Base-by-base conservation (phyloP, 192 early-diverging fungal species). In the Jimgerdemannia lactiflua region DNA sequence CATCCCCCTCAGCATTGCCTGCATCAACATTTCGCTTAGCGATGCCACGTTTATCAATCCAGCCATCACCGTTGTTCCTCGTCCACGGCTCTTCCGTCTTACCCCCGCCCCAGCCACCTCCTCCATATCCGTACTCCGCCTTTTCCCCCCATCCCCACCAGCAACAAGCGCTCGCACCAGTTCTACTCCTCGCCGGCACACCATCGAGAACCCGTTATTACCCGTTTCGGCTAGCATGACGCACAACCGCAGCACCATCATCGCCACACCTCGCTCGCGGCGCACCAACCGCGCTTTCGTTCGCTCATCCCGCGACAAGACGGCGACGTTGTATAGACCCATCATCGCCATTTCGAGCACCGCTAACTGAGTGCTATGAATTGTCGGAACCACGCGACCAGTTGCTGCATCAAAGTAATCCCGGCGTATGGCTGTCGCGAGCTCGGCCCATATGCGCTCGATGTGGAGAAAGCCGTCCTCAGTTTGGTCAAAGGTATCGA, bases 291-390 rank as follows among this genome's bases (percentile, higher is more conserved):
- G 70, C 3, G 75, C 72, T 14, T 73, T 72, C 4, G 79, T 44
- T 4, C 41, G 4, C 10, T 76, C 71, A 14, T 74, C 78, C 66
- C 75, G 71, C 2, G 78, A 63, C 67, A 83, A 77, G 3, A 79
- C 72, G 67, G 81, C 78, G 19, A 89, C 71, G 71, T 89, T 86
- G 75, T 84, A 88, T 29, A 81, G 70, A 20, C 85, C 83, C 85
- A 89, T 82, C 75, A 89, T 80, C 44, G 83, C 65, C 70, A 82
- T 82, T 72, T 87, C 86, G 49, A 89, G 73, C 73, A 81, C 81
- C 64, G 88, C 85, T 69, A 88, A 76, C 65, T 85, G 80, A 3
- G 79, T 76, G 69, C 75, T 70, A 79, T 67, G 82, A 77, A 84
- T 66, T 41, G 70, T 73, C 73, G 75, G 18, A 79, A 82, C 39